Evolutionary conservation across 2,329 filamentous ascomycete genomes (phyloP), one percentile per base, ranked within the genome.

Genomic region (Nigrospora sphaerica): DNA sequence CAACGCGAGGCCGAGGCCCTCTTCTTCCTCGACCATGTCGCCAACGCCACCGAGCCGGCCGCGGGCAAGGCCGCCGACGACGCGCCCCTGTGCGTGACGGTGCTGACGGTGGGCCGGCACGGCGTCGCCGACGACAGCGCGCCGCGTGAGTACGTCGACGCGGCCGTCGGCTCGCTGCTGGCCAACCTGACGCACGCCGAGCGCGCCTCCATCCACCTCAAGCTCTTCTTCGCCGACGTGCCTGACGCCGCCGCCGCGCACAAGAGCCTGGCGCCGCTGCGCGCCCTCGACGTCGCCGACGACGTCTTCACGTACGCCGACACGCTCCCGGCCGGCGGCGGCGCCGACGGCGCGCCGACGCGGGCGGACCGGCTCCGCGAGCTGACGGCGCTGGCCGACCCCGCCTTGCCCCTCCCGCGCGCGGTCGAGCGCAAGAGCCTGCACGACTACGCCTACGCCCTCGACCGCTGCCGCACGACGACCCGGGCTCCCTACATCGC

Each of bases 161-260:
- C 42, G 18, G 32, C 42, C 42, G 33, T 44, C 10, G 60, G 58
- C 3, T 62, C 60, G 4, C 58, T 60, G 45, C 46, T 62, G 13
- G 58, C 59, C 16, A 62, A 62, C 42, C 55, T 62, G 57, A 52
- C 60, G 9, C 54, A 50, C 10, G 53, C 53, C 38, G 60, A 62
- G 42, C 53, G 60, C 19, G 47, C 52, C 31, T 44, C 52, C 10
- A 49, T 55, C 17, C 58, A 61, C 41, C 46, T 62, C 17, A 62
- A 61, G 39, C 14, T 62, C 9, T 62, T 62, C 52, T 62, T 62
- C 40, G 60, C 58, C 51, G 60, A 61, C 42, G 58, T 61, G 12
- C 60, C 60, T 4, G 46, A 49, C 16, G 55, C 59, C 37, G 49
- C 53, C 34, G 45, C 47, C 12, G 57, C 55, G 43, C 60, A 62